Conservation (phyloP, 306 rosid genomes). For the Comarum palustre region DNA sequence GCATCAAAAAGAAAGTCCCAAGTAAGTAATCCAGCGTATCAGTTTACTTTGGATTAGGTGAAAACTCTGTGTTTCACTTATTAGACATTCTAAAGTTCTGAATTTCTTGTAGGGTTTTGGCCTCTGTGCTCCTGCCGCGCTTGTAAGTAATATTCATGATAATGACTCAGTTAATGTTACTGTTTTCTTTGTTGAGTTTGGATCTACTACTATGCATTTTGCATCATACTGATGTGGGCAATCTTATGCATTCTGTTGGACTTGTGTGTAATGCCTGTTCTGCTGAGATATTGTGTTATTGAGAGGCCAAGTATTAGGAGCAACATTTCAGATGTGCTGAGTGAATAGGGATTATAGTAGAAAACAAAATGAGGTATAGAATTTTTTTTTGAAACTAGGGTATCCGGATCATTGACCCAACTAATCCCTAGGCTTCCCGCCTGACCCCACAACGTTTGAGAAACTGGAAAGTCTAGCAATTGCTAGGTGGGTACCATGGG, state of each 20-base stretch:
- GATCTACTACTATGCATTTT: neutral
- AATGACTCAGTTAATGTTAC: neutral
- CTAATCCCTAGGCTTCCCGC: no score
- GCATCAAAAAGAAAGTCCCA: slow-evolving; percentile 31
- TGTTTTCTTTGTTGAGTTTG: neutral
- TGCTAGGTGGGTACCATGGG: no score
- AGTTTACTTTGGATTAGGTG: neutral
- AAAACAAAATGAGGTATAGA: neutral
- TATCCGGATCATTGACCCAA: no score
- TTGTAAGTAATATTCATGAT: slow-evolving; percentile 36
- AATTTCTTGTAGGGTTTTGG: slow-evolving; percentile 24
- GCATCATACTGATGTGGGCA: neutral
- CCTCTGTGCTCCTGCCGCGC: slow-evolving; percentile 23
- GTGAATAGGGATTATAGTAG: neutral
- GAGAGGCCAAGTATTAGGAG: neutral
- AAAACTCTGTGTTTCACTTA: slow-evolving; percentile 1
- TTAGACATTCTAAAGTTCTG: neutral
- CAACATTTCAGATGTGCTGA: neutral
- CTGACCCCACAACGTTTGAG: no score
- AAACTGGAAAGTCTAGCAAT: no score
- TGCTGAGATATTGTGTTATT: neutral
- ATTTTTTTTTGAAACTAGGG: no score
- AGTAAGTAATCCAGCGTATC: slow-evolving; percentile 47
- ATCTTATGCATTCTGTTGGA: neutral
- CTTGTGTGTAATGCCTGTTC: neutral